Evolutionary conservation across 2,329 filamentous ascomycete species (phyloP), one percentile per base, ranked within the genome.

Genomic region (Trichoderma sp.): DNA sequence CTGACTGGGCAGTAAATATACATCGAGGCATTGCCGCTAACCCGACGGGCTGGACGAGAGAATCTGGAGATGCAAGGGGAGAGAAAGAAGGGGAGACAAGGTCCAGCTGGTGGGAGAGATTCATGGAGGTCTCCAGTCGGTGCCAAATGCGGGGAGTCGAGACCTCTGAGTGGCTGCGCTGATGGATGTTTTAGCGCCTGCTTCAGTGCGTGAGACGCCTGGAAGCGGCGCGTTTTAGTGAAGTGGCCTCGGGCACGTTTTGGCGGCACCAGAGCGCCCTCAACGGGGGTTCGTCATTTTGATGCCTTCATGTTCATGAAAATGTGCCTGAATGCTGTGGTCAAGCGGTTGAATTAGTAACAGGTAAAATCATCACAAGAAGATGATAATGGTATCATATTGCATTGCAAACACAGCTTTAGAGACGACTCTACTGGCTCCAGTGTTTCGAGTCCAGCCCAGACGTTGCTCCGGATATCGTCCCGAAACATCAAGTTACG

Each of bases 141-240:
- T 17, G 19, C 7, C 41, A 15, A 57, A 57, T 57, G 55, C 41
- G 55, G 55, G 55, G 52, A 41, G 48, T 15, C 19, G 24, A 15
- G 14, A 47, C 48, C 3, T 30, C 14, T 54, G 12, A 24, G 59
- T 52, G 48, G 26, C 39, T 19, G 10, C 6, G 26, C 7, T n/a
- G n/a, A 19, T n/a, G 10, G 26, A 9, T 45, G 59, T 55, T 63
- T 26, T 63, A 63, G 59, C 59, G 59, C 59, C 34, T 39, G 3
- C 17, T 52, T 52, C 21, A 34, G 19, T 30, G 34, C 24, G 58
- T 51, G 21, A 50, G 21, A 60, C 17, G 57, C 26, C 15, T 26
- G 26, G 24, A 14, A 60, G 7, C 3, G 34, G 34, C 9, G 57
- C 21, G 58, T 61, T 61, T 43, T 61, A 51, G 58, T 52, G 50